Evolutionary conservation across 129 eudicot species (phyloP), one percentile per base, ranked within the genome.

Genomic region (Heracleum sosnowskyi): DNA sequence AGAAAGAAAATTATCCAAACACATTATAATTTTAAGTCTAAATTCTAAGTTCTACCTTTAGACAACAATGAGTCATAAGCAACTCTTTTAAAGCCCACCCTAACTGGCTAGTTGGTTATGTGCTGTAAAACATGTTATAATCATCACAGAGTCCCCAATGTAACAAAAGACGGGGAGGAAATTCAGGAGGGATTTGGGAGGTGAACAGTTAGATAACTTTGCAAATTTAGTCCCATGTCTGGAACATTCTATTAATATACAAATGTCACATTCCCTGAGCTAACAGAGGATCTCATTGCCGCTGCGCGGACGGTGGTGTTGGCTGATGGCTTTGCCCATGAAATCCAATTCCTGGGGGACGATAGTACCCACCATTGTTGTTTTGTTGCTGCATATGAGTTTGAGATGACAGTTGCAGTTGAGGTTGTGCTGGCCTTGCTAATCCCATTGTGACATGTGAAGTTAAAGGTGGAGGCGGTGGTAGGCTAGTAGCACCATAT

Each of bases 321-420:
- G 96, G 86, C 85, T 91, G 98, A 83, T 87, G 88, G 69, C 74
- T 82, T 76, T 90, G 90, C 77, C 96, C 93, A 45, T 91, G 87
- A 69, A 91, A 88, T 20, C 97, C 97, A 44, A 94, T 86, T 60
- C 97, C 97, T 0, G 91, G 91, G 12, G 92, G 96, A 80, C 97
- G 81, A 62, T 91, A 91, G 60, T 85, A 88, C 17, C 97, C 98
- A 16, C 96, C 85, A 69, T 75, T 78, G 9, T 68, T 29, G 22
- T 73, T 64, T n/a, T 85, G 89, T 46, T 85, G 90, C 22, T 78
- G 86, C 34, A 20, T 26, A 57, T 80, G 86, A 12, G n/a, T 28
- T 66, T 78, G 96, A 45, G 62, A 85, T 33, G 83, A 89, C 79
- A 79, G 90, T 39, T 71, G 79, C 11, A 45, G 85, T 77, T 84